These are phyloP conservation scores for Zymoseptoria brevis DNA, from an alignment of 2,329 filamentous ascomycete species.

Conservation along the genomic window DNA sequence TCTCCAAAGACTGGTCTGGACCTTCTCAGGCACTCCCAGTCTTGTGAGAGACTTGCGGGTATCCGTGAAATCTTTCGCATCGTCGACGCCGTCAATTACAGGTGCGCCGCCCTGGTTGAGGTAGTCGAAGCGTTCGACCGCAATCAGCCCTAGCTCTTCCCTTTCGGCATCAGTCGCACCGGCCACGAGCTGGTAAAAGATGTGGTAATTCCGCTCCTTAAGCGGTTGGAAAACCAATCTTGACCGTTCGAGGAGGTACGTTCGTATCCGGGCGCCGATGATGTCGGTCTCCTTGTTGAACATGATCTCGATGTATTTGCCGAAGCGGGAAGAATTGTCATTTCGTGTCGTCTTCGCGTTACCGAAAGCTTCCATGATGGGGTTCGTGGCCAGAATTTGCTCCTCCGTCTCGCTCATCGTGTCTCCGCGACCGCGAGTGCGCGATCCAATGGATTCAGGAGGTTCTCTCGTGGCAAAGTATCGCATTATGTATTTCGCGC, in stretches of 20 bases:
- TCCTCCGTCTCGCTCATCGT: conserved; percentile 98
- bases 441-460: conserved; percentile 73
- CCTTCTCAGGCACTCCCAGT: conserved; percentile 68
- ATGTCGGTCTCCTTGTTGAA: conserved; percentile 94
- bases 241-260: conserved; percentile 89
- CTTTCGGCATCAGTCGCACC: conserved; percentile 80
- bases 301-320: conserved; percentile 99
- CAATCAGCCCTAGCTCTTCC: conserved; percentile 67
- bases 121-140: conserved; percentile 89
- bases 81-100: conserved; percentile 86
- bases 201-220: conserved; percentile 97
- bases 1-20: conserved; percentile 81
- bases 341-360: conserved; percentile 99
- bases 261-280: conserved; percentile 94
- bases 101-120: conserved; percentile 91
- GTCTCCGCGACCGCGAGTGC: conserved; percentile 62
- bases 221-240: conserved; percentile 93
- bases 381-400: conserved; percentile 95
- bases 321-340: conserved; percentile 97
- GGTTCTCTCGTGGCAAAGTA: conserved; percentile 98
- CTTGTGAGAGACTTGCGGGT: conserved; percentile 79
- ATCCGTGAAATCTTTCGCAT: conserved; percentile 86
- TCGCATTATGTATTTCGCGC: conserved; percentile 99
- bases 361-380: conserved; percentile 99
- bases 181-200: conserved; percentile 95